Evolutionary conservation across 2,329 filamentous ascomycete species (phyloP).

Genomic region (Diplocarpon mali): DNA sequence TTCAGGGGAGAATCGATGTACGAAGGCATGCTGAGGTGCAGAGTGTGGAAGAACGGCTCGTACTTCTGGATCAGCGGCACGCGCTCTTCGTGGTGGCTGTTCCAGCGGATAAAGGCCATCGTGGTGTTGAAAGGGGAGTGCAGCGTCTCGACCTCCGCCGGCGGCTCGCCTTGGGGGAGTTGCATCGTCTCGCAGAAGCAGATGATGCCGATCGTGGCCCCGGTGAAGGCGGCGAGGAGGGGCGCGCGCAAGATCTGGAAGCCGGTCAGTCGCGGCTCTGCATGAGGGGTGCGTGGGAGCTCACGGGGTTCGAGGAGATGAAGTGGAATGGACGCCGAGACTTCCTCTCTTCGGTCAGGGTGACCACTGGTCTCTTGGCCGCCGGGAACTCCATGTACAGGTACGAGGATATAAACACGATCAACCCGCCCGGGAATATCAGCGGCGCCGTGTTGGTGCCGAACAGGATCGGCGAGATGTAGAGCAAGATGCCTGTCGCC

Average conservation of each 20-base stretch:
- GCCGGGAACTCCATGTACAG: constrained; percentile 26
- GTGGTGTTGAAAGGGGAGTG: constrained; percentile 25
- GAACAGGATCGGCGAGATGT: constrained; percentile 26
- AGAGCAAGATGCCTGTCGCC: constrained; percentile 27
- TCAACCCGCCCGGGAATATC: constrained; percentile 24
- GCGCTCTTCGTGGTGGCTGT: constrained; percentile 21
- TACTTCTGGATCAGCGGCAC: constrained; percentile 24
- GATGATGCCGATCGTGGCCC: constrained; percentile 2
- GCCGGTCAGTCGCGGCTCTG: background rate
- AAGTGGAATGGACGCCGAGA: too few species aligned
- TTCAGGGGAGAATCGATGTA: background rate
- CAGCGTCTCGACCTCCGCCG: background rate
- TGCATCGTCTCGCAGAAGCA: constrained; percentile 1
- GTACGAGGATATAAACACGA: constrained; percentile 27
- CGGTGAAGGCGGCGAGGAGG: constrained; percentile 1
- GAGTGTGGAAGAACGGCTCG: constrained; percentile 25
- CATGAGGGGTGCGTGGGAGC: background rate
- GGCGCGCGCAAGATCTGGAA: too few species aligned
- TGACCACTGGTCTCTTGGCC: constrained; percentile 14
- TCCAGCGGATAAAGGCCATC: constrained; percentile 25
- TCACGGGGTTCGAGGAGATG: background rate
- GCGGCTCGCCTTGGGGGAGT: background rate
- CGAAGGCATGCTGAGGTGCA: constrained; percentile 25
- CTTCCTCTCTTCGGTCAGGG: constrained; percentile 6
- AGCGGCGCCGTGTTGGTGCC: constrained; percentile 24